These are phyloP conservation scores for Calcarisporium arbuscula DNA, from an alignment of 2,329 filamentous ascomycete species.

Conservation along the genomic window DNA sequence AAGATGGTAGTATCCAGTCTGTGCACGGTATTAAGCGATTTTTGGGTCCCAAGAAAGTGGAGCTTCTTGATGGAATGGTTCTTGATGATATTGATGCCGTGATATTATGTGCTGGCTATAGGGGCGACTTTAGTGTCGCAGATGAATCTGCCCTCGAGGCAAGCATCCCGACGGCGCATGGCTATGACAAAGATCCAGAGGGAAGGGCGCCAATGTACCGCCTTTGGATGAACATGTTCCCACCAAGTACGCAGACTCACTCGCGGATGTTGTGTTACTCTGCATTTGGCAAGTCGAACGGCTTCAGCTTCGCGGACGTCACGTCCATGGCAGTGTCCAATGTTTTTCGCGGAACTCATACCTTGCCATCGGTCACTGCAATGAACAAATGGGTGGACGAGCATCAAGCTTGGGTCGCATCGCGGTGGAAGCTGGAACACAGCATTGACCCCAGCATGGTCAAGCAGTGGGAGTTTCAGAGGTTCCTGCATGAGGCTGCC, in stretches of 20 bases:
- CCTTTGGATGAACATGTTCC: conserved; percentile 35
- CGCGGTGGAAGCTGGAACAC: too few species aligned
- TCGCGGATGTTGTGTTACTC: conserved; percentile 27
- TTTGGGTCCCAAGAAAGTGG: too few species aligned
- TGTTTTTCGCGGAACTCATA: conserved; percentile 25
- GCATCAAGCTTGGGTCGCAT: too few species aligned
- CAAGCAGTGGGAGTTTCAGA: conserved; percentile 25
- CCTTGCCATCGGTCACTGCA: not conserved
- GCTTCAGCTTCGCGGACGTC: conserved; percentile 28
- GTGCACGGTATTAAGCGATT: too few species aligned
- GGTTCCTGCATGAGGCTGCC: conserved; percentile 29
- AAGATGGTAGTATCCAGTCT: too few species aligned
- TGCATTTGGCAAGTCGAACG: conserved; percentile 21
- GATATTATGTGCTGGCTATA: conserved; percentile 23
- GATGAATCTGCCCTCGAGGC: conserved; percentile 15
- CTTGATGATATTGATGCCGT: conserved; percentile 19
- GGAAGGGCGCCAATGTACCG: conserved; percentile 21
- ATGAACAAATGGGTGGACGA: not conserved
- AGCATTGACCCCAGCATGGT: too few species aligned
- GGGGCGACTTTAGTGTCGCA: conserved; percentile 4
- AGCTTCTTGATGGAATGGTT: conserved; percentile 18
- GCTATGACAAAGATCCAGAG: too few species aligned
- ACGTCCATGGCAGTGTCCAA: conserved; percentile 32
- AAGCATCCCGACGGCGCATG: conserved; percentile 12
- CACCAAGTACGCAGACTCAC: conserved; percentile 29